phyloP scores from a whole-genome alignment of 2,329 filamentous ascomycete species.

The Aspergillus transmontanensis region DNA sequence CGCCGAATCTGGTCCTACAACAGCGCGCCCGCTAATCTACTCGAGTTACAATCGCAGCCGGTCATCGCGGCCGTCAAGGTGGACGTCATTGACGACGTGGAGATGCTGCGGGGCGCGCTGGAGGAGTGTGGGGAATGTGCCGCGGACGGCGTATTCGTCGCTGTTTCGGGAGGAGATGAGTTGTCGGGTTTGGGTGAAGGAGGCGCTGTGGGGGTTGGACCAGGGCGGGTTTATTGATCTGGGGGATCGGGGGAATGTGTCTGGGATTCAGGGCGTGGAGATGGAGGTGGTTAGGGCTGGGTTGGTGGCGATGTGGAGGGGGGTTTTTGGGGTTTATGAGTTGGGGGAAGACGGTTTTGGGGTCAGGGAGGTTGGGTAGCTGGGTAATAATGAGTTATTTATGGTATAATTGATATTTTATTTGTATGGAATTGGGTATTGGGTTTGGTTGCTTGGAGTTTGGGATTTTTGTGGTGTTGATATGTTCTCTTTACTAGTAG shows the following conservation, averaged over 20 bases:
- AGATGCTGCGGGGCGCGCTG: not conserved
- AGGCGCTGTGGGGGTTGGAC: constrained; percentile 1
- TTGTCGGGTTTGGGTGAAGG: not conserved
- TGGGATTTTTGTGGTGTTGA: not conserved
- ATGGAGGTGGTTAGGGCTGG: not conserved
- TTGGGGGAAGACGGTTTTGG: not conserved
- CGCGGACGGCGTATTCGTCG: not conserved
- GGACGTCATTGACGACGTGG: not conserved
- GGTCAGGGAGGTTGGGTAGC: not conserved
- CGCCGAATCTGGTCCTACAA: not conserved
- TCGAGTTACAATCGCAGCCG: not conserved
- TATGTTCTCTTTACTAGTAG: not conserved
- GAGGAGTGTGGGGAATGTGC: not conserved
- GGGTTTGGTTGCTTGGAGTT: not conserved
- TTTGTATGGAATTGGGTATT: not conserved
- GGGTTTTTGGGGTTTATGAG: not conserved
- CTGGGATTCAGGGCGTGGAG: constrained; percentile 12
- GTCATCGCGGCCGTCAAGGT: not conserved
- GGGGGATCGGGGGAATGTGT: not conserved
- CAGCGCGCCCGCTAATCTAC: not conserved
- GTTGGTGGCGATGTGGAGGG: not conserved
- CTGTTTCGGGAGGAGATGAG: not conserved
- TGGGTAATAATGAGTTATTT: not conserved
- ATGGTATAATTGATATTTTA: too few relatives aligned
- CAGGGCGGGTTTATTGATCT: constrained; percentile 1